Evolutionary conservation across 192 early-diverging fungal species (phyloP).

Genomic region (Linnemannia zychae): DNA sequence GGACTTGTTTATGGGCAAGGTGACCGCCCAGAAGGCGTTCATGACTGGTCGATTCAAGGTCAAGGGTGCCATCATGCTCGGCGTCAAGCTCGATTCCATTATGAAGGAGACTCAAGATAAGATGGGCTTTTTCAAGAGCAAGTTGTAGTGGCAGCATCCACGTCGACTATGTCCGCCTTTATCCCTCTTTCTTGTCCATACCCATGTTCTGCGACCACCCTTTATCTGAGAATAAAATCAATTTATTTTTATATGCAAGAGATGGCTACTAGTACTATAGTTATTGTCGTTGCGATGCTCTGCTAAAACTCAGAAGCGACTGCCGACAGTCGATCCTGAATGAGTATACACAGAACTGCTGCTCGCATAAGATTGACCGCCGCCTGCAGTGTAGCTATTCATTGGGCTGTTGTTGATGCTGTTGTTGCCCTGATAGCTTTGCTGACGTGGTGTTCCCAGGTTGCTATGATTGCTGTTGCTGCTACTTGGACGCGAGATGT

Average conservation of each 20-base stretch:
- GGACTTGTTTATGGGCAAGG: slow-evolving; percentile 81
- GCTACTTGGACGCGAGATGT: slow-evolving; percentile 35
- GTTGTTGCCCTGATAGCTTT: background rate
- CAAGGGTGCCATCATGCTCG: slow-evolving; percentile 79
- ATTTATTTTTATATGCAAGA: background rate
- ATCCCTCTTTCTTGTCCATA: too few species aligned
- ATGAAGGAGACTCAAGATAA: slow-evolving; percentile 64
- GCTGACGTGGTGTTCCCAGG: slow-evolving; percentile 4
- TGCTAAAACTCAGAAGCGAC: slow-evolving; percentile 24
- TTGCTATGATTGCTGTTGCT: slow-evolving; percentile 43
- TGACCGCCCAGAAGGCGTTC: slow-evolving; percentile 91
- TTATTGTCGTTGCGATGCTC: background rate
- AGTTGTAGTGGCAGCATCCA: slow-evolving; percentile 58
- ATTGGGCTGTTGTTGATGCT: slow-evolving; percentile 2
- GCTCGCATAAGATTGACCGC: slow-evolving; percentile 27
- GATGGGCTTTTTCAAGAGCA: slow-evolving; percentile 58
- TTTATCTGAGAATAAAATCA: background rate
- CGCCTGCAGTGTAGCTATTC: slow-evolving; percentile 2
- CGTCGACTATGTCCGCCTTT: too few species aligned
- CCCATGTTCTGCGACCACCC: background rate
- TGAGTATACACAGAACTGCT: slow-evolving; percentile 43
- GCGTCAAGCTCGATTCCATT: slow-evolving; percentile 74
- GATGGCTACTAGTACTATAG: background rate
- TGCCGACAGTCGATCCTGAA: slow-evolving; percentile 21
- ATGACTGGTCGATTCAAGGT: slow-evolving; percentile 91